Evolutionary conservation across 345 rosid genomes (phyloP), one percentile per base, ranked within the genome.

Genomic region (Pelargonium nanum): DNA sequence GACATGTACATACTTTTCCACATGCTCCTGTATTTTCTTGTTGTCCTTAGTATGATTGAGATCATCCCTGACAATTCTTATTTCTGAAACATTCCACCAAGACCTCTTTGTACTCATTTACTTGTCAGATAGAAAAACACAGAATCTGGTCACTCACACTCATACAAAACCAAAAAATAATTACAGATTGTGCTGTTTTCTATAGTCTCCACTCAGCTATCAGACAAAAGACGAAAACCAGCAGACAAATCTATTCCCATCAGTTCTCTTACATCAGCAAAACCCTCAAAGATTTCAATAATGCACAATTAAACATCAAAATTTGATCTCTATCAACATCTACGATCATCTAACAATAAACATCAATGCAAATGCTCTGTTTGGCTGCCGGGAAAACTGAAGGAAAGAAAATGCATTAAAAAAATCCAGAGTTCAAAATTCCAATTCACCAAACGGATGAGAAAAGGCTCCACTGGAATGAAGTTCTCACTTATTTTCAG

Each of bases 81-180:
- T 48, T 17, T 61, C 67, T 57, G 13, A 21, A 53, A 34, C 53
- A 53, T 4, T 64, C 66, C 40, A 34, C 62, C 40, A 15, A 26
- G 2, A 19, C 55, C 53, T 30, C 13, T 58, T 68, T 40, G 62
- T 57, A 63, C 26, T 57, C 50, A 70, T 48, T 44, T 56, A 61
- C 60, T 72, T 52, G 72, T 70, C 70, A 65, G 40, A 20, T 55
- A 53, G 65, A 53, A 59, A 40, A 40, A 40, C 48, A 40, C 69
- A 69, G 65, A 58, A 66, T 56, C 24, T 55, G 15, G 48, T 40
- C 48, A 40, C 48, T 40, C 48, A 40, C 48, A 40, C 15, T 40
- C 48, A 40, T 17, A 40, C 48, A 15, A 40, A 40, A 15, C 48
- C 16, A 15, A 40, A 40, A 40, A 40, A 40, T 9, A 5, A 30